phyloP scores from a whole-genome alignment of 2,329 filamentous ascomycete genomes.

The Karstenula rhodostoma region DNA sequence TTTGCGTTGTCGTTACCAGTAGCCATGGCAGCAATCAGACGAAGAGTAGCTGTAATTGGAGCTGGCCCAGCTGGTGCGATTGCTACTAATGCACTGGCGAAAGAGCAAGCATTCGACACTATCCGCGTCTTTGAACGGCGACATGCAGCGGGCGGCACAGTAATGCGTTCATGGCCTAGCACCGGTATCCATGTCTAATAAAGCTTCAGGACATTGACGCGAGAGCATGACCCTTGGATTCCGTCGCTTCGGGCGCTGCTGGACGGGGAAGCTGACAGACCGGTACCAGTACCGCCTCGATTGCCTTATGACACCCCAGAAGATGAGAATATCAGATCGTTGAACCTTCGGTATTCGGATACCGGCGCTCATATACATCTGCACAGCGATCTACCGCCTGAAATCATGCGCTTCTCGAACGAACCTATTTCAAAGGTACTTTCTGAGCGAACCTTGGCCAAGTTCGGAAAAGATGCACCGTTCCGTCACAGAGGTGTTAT shows the following conservation, averaged over 20 bases:
- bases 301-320: background rate
- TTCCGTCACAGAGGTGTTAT: background rate
- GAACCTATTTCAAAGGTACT: background rate
- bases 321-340: background rate
- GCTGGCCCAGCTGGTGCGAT: background rate
- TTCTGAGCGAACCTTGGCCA: background rate
- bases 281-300: background rate
- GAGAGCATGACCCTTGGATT: background rate
- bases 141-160: background rate
- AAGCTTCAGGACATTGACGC: background rate
- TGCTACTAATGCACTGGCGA: background rate
- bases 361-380: background rate
- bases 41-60: background rate
- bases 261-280: background rate
- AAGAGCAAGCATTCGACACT: background rate
- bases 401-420: constrained; percentile 1
- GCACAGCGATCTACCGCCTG: background rate
- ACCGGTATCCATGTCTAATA: background rate
- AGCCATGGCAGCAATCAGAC: background rate
- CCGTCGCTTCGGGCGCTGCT: background rate
- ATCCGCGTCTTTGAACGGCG: background rate
- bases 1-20: no score
- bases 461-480: background rate
- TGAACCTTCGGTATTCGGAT: background rate
- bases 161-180: background rate